Percentiles rank a stretch among this genome's conserved stretches.
Evolutionary conservation across 192 early-diverging fungal genomes (phyloP).

Genomic region (Coemansia guatemalensis): DNA sequence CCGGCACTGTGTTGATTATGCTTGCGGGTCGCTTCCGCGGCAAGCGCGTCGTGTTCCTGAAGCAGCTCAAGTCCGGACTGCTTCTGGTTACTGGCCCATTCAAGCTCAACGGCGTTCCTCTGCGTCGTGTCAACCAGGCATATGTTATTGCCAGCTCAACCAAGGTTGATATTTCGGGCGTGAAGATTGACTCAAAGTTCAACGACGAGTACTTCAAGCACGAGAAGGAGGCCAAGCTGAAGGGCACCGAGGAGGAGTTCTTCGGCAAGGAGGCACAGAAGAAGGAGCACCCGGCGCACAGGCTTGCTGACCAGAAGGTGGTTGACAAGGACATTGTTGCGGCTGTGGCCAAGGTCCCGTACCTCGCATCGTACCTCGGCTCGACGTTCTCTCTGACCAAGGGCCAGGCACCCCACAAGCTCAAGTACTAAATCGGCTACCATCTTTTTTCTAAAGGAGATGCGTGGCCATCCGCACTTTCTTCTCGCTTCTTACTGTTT

Average conservation of each 20-base stretch:
- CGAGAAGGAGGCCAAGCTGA: slow-evolving; percentile 69
- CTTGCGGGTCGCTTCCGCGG: slow-evolving; percentile 95
- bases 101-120: slow-evolving; percentile 98
- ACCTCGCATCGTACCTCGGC: slow-evolving; percentile 85
- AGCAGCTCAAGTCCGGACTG: slow-evolving; percentile 91
- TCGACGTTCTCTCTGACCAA: slow-evolving; percentile 90
- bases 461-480: slow-evolving; percentile 2
- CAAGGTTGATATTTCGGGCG: slow-evolving; percentile 87
- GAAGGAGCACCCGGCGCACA: slow-evolving; percentile 74
- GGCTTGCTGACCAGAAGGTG: slow-evolving; percentile 87
- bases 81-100: slow-evolving; percentile 96
- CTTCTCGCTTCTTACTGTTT: slow-evolving; percentile 2
- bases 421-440: slow-evolving; percentile 85
- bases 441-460: slow-evolving; percentile 9
- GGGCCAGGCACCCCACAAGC: slow-evolving; percentile 93
- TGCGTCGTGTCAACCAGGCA: slow-evolving; percentile 98
- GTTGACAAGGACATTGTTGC: slow-evolving; percentile 84
- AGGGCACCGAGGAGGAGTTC: slow-evolving; percentile 87
- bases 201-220: slow-evolving; percentile 94
- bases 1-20: slow-evolving; percentile 97
- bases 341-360: slow-evolving; percentile 79
- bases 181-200: slow-evolving; percentile 72
- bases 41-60: slow-evolving; percentile 98
- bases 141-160: slow-evolving; percentile 99
- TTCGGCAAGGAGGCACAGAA: slow-evolving; percentile 77